A percentile compares a stretch with the other conserved stretches of the same genome.
Conservation (phyloP, 768 basidiomycete species). For the Leccinum uliginosum region DNA sequence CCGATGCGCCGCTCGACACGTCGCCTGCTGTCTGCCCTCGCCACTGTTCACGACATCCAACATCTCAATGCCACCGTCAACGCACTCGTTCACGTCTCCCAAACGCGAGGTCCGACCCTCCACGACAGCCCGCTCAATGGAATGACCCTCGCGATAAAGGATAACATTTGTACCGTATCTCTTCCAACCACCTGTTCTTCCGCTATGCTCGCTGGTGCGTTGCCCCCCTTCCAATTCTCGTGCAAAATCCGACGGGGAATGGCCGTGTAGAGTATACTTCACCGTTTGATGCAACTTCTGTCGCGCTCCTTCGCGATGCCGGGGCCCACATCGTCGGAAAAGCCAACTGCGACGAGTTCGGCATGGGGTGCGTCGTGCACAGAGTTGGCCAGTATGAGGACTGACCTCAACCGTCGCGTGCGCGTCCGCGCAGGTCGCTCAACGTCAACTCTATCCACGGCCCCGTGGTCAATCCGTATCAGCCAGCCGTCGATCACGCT, state of each 20-base stretch:
- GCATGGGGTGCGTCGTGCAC: slow-evolving; percentile 80
- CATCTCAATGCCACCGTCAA: slow-evolving; percentile 43
- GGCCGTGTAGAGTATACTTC: slow-evolving; percentile 59
- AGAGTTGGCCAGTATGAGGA: neutral
- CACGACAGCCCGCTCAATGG: slow-evolving; percentile 32
- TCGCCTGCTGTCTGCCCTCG: neutral
- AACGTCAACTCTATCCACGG: slow-evolving; percentile 74
- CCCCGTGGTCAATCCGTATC: slow-evolving; percentile 74
- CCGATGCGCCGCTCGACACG: neutral
- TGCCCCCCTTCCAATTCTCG: neutral
- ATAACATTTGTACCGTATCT: slow-evolving; percentile 71
- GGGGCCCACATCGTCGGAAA: slow-evolving; percentile 82
- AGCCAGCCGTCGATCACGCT: slow-evolving; percentile 16
- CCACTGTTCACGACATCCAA: neutral
- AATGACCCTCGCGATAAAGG: slow-evolving; percentile 72
- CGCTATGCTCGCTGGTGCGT: slow-evolving; percentile 59
- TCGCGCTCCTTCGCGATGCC: slow-evolving; percentile 47
- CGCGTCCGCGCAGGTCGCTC: slow-evolving; percentile 50
- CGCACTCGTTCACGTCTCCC: slow-evolving; percentile 43
- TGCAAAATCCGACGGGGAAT: neutral
- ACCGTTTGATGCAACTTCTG: slow-evolving; percentile 86
- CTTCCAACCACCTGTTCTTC: slow-evolving; percentile 79
- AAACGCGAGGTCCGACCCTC: neutral
- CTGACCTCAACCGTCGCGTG: neutral
- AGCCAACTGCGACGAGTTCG: slow-evolving; percentile 96